These are phyloP conservation scores for Hypoxylon subgilvum DNA, from an alignment of 495 filamentous ascomycete genomes.

Conservation along the genomic window DNA sequence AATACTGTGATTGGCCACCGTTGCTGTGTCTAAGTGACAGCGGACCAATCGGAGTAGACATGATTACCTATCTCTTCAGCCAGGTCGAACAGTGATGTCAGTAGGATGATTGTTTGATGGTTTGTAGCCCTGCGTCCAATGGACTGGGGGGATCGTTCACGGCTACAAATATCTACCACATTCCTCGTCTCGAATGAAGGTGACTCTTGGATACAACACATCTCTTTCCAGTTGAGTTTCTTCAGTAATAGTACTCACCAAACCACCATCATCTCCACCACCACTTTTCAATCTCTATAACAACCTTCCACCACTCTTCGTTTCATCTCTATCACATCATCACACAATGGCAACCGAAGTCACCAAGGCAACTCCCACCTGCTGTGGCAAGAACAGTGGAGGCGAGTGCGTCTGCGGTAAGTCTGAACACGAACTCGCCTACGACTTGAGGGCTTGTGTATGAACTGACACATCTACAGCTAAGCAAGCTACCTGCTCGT, in stretches of 20 bases:
- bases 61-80: slow-evolving; percentile 30
- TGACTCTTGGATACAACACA: background rate
- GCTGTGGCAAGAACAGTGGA: slow-evolving; percentile 56
- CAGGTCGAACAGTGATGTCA: slow-evolving; percentile 31
- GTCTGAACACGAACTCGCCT: too few relatives aligned
- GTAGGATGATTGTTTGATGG: slow-evolving; percentile 6
- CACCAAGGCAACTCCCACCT: slow-evolving; percentile 47
- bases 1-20: slow-evolving; percentile 15
- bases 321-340: background rate
- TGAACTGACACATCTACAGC: slow-evolving; percentile 42
- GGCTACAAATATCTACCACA: slow-evolving; percentile 19
- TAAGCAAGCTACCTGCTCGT: slow-evolving; percentile 76
- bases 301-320: background rate
- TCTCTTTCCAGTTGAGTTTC: background rate
- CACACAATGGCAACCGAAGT: slow-evolving; percentile 41
- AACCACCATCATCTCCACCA: background rate
- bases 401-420: slow-evolving; percentile 58
- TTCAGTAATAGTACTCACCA: background rate
- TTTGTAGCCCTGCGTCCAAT: background rate
- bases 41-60: slow-evolving; percentile 24
- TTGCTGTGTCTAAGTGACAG: background rate
- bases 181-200: too few relatives aligned
- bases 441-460: too few relatives aligned
- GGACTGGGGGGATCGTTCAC: background rate
- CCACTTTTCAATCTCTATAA: background rate